A percentile compares a stretch with the other conserved stretches of the same genome.
phyloP scores from a whole-genome alignment of 192 early-diverging fungal species.

The Coemansia sp. region DNA sequence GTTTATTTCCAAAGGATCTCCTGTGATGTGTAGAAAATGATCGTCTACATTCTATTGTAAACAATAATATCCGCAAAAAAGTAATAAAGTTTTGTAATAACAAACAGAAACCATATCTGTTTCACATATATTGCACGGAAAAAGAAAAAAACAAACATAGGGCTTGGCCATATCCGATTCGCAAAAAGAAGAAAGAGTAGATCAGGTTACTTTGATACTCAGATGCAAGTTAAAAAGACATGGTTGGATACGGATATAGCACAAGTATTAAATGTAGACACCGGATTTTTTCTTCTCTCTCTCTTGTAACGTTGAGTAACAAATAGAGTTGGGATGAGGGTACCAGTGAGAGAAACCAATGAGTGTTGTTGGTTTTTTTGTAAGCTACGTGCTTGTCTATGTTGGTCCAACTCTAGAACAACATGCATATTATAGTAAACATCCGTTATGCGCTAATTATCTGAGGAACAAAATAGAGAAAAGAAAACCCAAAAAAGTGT shows the following conservation, averaged over 20 bases:
- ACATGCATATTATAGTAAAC: neutral
- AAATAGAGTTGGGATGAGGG: constrained; percentile 1
- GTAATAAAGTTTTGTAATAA: neutral
- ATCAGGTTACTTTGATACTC: too few species aligned
- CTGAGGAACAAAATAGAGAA: neutral
- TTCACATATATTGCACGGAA: neutral
- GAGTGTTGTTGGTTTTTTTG: neutral
- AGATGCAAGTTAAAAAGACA: too few species aligned
- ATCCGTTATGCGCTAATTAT: constrained; percentile 5
- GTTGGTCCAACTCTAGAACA: neutral
- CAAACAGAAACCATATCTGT: neutral
- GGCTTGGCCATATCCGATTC: too few species aligned
- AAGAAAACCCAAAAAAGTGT: constrained; percentile 1
- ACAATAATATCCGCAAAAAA: neutral
- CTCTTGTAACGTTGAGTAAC: neutral
- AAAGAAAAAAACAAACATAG: too few species aligned
- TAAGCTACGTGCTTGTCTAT: neutral
- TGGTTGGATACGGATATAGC: too few species aligned
- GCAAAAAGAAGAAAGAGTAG: too few species aligned
- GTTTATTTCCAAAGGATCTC: neutral
- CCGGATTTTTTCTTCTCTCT: too few species aligned
- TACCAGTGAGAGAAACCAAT: neutral
- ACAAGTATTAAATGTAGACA: too few species aligned
- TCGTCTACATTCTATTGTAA: constrained; percentile 1
- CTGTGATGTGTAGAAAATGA: neutral